Evolutionary conservation across 345 rosid species (phyloP).

Genomic region (Rhizophora mangle): DNA sequence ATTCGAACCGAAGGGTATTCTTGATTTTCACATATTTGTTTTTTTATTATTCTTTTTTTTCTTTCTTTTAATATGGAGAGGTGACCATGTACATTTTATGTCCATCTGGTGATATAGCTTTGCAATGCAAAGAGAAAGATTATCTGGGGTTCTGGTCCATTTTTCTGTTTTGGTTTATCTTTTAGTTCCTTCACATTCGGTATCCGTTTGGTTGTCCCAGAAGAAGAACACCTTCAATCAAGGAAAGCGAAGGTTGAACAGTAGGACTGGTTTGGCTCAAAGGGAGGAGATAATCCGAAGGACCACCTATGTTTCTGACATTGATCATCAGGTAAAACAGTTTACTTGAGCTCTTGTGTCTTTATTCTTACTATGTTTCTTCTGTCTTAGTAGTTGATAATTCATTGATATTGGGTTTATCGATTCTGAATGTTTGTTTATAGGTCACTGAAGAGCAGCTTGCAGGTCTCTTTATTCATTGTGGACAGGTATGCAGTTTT

Average conservation of each 20-base stretch:
- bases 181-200: neutral
- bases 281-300: slow-evolving; percentile 81
- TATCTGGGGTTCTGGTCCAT: neutral
- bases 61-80: neutral
- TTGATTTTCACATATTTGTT: neutral
- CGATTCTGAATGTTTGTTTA: slow-evolving; percentile 12
- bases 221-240: slow-evolving; percentile 63
- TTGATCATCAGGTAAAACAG: slow-evolving; percentile 60
- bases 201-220: slow-evolving; percentile 33
- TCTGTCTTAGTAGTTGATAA: slow-evolving; percentile 4
- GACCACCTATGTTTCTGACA: slow-evolving; percentile 82
- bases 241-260: slow-evolving; percentile 74
- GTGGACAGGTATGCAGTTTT: slow-evolving; percentile 60
- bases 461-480: slow-evolving; percentile 73
- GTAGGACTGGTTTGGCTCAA: slow-evolving; percentile 83
- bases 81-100: neutral
- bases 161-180: neutral
- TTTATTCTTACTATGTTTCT: neutral
- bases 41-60: neutral
- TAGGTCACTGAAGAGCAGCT: slow-evolving; percentile 94
- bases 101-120: neutral
- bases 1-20: slow-evolving; percentile 63
- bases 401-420: slow-evolving; percentile 5
- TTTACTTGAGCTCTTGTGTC: neutral
- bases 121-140: neutral